Evolutionary conservation across 257 asterid genomes (phyloP).

Genomic region (Coffea eugenioides): DNA sequence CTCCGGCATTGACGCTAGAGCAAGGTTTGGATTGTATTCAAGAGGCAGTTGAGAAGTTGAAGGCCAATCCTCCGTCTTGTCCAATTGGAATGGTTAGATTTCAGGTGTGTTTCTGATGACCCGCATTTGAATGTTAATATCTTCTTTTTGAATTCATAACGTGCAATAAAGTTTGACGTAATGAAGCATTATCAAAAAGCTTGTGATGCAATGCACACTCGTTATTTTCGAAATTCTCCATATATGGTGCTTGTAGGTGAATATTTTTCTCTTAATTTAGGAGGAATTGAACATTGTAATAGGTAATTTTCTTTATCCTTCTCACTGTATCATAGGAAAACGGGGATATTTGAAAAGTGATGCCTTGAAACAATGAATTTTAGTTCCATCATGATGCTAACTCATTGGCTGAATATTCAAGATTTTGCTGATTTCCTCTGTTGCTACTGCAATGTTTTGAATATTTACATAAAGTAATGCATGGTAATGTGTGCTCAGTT

Average conservation of each 20-base stretch:
- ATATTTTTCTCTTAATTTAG: not conserved
- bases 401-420: not conserved
- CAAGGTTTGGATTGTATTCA: conserved; percentile 69
- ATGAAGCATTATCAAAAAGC: not conserved
- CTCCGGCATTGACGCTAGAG: conserved; percentile 69
- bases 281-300: not conserved
- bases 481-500: not conserved
- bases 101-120: conserved; percentile 43
- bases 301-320: not conserved
- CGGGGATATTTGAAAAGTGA: not conserved
- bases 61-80: conserved; percentile 54
- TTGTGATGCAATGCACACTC: not conserved
- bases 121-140: not conserved
- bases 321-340: not conserved
- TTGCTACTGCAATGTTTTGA: too few species aligned
- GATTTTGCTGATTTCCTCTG: too few species aligned
- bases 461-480: too few species aligned
- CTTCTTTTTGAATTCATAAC: not conserved
- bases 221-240: too few species aligned
- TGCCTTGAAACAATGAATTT: not conserved
- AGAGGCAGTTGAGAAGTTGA: conserved; percentile 67
- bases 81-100: conserved; percentile 82
- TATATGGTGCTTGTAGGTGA: not conserved
- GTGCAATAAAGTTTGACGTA: not conserved
- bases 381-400: not conserved